Conservation (phyloP, 768 basidiomycete species). For the Auriscalpium vulgare region DNA sequence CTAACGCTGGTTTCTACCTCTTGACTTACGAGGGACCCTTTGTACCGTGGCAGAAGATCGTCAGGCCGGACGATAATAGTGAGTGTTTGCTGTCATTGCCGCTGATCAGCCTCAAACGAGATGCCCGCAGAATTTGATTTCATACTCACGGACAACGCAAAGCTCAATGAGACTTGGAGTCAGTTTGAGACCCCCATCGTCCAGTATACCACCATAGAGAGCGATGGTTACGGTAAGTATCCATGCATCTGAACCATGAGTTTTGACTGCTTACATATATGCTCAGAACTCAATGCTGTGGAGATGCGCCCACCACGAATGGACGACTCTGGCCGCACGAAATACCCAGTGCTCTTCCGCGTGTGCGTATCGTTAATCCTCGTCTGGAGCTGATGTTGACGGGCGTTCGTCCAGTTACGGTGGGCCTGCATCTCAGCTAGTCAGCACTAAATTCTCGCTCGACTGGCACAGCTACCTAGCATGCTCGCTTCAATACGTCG, state of each 20-base stretch:
- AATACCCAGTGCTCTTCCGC: conserved; percentile 89
- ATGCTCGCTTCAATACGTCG: conserved; percentile 71
- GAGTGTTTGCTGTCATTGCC: conserved; percentile 20
- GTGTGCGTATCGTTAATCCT: conserved; percentile 39
- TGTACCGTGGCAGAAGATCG: conserved; percentile 81
- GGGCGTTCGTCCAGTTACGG: conserved; percentile 54
- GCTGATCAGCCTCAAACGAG: not conserved
- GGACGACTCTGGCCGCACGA: conserved; percentile 91
- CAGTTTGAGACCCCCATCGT: conserved; percentile 69
- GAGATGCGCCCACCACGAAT: conserved; percentile 88
- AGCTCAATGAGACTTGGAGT: conserved; percentile 52
- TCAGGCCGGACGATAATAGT: conserved; percentile 45
- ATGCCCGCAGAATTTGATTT: conserved; percentile 49
- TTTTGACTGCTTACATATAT: conserved; percentile 4
- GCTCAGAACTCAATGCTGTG: conserved; percentile 75
- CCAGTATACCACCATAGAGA: conserved; percentile 61
- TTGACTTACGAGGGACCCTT: conserved; percentile 74
- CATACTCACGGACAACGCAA: conserved; percentile 63
- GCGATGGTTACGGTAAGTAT: conserved; percentile 65
- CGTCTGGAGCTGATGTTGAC: not conserved
- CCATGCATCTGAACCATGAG: not conserved
- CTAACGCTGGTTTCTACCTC: conserved; percentile 77
- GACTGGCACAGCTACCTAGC: conserved; percentile 89
- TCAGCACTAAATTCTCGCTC: conserved; percentile 54
- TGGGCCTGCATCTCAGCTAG: conserved; percentile 80